A percentile compares a stretch with the other conserved stretches of the same genome.
phyloP scores from a whole-genome alignment of 2,329 filamentous ascomycete genomes.

The Claviceps arundinis region DNA sequence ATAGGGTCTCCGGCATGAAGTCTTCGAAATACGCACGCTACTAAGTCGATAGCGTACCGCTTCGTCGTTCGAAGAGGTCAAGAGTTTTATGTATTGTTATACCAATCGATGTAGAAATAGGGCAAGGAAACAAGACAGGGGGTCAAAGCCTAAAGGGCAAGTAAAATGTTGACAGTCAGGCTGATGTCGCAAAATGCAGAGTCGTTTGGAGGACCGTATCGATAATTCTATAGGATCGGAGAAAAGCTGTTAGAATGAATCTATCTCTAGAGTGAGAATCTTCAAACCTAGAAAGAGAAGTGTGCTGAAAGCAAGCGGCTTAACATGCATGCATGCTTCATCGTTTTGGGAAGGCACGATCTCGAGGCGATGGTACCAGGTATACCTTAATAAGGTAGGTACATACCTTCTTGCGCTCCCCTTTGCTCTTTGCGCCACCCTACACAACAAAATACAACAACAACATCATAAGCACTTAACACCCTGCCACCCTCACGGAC shows the following conservation, averaged over 20 bases:
- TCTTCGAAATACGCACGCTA: neutral
- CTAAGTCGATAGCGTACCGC: neutral
- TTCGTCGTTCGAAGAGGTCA: neutral
- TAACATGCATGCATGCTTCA: neutral
- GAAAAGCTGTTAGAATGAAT: neutral
- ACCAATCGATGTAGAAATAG: neutral
- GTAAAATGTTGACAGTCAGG: neutral
- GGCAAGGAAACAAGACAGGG: neutral
- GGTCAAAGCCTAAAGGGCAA: neutral
- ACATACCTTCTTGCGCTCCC: too few relatives aligned
- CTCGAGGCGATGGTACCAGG: too few relatives aligned
- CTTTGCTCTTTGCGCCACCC: too few relatives aligned
- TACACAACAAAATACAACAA: too few relatives aligned
- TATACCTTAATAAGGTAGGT: too few relatives aligned
- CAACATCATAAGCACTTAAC: slow-evolving; percentile 31
- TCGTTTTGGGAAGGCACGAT: too few relatives aligned
- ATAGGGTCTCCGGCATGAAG: slow-evolving; percentile 11
- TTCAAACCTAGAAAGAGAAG: neutral
- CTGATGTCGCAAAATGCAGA: neutral
- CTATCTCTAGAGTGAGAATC: neutral
- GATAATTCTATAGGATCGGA: neutral
- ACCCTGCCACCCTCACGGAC: slow-evolving; percentile 85
- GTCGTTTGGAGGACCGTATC: neutral
- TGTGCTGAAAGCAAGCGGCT: neutral
- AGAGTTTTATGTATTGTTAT: neutral